Conservation (phyloP, 192 early-diverging fungal genomes). For the Mortierella hygrophila region DNA sequence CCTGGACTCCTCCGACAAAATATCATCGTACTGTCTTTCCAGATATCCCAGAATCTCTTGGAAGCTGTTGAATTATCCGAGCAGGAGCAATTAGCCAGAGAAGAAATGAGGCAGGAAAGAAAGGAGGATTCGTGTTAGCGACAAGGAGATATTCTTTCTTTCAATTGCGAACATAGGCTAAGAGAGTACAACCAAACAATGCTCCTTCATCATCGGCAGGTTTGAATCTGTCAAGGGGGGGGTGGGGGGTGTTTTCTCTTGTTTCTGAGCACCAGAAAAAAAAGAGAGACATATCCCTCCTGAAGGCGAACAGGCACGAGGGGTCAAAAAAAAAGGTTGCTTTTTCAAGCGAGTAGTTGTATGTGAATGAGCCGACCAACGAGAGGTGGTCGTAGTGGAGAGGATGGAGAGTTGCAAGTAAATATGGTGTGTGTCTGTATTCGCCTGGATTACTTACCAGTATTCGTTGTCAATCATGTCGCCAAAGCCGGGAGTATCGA, state of each 20-base stretch:
- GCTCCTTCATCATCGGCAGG: background rate
- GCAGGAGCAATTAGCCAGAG: background rate
- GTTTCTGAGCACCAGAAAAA: conserved; percentile 3
- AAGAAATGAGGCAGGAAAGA: background rate
- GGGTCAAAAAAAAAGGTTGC: background rate
- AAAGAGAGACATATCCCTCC: background rate
- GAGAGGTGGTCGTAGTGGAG: background rate
- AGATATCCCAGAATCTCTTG: conserved; percentile 93
- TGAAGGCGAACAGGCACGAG: background rate
- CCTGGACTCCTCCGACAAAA: conserved; percentile 89
- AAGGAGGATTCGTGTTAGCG: background rate
- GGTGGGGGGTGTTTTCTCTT: background rate
- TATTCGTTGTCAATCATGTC: conserved; percentile 96
- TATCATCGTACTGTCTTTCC: conserved; percentile 94
- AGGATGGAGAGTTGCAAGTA: background rate
- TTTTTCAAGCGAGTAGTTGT: background rate
- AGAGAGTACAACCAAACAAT: conserved; percentile 8
- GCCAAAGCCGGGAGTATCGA: conserved; percentile 99
- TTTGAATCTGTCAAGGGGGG: background rate
- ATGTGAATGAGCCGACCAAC: background rate
- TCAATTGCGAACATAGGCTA: conserved; percentile 3
- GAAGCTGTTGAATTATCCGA: conserved; percentile 72
- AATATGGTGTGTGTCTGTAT: background rate
- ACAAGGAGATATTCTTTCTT: background rate
- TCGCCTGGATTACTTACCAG: conserved; percentile 67